Evolutionary conservation across 1,284 basidiomycete genomes (phyloP).

Genomic region (Cerioporus squamosus): DNA sequence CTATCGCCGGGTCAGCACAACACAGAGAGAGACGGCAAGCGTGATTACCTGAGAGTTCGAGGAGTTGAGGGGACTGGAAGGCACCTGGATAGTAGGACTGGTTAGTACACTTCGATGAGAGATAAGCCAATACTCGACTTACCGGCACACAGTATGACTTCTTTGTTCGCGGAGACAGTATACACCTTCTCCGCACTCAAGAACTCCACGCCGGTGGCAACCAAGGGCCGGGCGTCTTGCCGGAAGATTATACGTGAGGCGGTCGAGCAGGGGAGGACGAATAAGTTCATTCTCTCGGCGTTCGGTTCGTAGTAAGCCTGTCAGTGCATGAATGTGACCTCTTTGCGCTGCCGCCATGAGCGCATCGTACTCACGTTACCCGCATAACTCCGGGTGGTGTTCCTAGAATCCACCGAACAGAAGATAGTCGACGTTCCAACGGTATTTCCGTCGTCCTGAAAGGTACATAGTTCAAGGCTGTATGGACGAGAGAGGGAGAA

Average conservation of each 20-base stretch:
- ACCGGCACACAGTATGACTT: conserved; percentile 29
- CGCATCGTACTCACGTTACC: conserved; percentile 2
- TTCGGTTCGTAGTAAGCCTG: not conserved
- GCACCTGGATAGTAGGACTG: not conserved
- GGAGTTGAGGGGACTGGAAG: conserved; percentile 18
- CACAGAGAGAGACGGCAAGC: not conserved
- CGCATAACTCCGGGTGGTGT: conserved; percentile 11
- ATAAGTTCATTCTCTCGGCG: not conserved
- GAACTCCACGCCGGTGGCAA: conserved; percentile 57
- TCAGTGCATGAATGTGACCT: not conserved
- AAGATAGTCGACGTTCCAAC: conserved; percentile 8
- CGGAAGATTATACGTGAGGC: not conserved
- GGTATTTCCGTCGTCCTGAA: conserved; percentile 8
- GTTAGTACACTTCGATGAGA: not conserved
- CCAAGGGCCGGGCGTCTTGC: not conserved
- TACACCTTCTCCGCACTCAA: conserved; percentile 15
- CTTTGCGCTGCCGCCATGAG: not conserved
- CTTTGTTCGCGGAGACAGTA: conserved; percentile 23
- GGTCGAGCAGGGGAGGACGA: conserved; percentile 6
- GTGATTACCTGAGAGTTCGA: conserved; percentile 30
- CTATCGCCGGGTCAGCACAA: conserved; percentile 1
- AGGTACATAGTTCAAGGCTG: not conserved
- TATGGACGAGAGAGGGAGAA: not conserved
- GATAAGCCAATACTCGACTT: not conserved
- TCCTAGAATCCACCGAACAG: conserved; percentile 7